Conservation (phyloP, 2,329 filamentous ascomycete genomes). For the Colletotrichum melonis region DNA sequence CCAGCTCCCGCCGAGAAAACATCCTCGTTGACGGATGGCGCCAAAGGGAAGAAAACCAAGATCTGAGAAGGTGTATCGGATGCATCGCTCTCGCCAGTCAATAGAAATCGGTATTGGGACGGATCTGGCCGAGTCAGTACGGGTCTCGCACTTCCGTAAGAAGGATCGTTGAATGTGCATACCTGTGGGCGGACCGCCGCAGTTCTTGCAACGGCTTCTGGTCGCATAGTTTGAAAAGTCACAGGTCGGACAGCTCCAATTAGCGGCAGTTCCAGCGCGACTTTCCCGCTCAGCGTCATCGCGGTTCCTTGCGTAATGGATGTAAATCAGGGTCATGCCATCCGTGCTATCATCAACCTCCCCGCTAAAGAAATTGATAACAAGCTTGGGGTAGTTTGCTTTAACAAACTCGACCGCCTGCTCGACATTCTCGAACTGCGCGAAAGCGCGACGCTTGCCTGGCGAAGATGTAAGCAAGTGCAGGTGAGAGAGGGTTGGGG, state of each 20-base stretch:
- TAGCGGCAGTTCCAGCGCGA: conserved; percentile 35
- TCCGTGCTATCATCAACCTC: conserved; percentile 53
- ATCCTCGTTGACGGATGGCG: conserved; percentile 77
- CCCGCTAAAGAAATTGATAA: conserved; percentile 46
- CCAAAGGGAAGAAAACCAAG: conserved; percentile 78
- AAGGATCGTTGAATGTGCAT: background rate
- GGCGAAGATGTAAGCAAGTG: background rate
- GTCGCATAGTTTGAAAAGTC: conserved; percentile 54
- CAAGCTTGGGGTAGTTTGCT: conserved; percentile 54
- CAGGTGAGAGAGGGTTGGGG: no score
- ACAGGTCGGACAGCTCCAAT: conserved; percentile 49
- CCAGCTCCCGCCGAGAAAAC: conserved; percentile 78
- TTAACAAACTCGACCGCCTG: conserved; percentile 55
- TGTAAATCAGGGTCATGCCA: conserved; percentile 49
- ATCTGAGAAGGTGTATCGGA: conserved; percentile 76
- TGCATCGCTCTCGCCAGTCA: conserved; percentile 62
- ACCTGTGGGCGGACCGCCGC: conserved; percentile 40
- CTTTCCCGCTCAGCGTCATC: conserved; percentile 46
- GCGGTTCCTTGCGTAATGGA: conserved; percentile 54
- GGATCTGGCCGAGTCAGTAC: conserved; percentile 22
- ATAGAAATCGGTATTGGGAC: conserved; percentile 41
- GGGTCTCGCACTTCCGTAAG: background rate
- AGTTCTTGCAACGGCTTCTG: conserved; percentile 51
- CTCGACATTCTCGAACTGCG: conserved; percentile 53
- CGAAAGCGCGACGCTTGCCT: conserved; percentile 54